phyloP scores from a whole-genome alignment of 2,329 filamentous ascomycete genomes.

The Septoria petroselini region DNA sequence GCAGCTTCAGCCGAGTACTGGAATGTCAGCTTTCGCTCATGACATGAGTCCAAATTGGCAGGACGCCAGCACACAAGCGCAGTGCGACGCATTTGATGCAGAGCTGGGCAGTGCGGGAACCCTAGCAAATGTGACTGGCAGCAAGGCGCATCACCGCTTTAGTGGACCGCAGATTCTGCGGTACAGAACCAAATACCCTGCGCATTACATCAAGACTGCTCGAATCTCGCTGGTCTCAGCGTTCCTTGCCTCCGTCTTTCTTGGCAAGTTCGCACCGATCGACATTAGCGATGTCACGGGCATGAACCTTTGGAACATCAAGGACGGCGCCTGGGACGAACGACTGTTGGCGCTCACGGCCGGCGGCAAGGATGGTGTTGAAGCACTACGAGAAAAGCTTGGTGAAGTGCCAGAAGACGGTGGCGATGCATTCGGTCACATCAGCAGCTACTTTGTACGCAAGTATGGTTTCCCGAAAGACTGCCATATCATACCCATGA shows the following conservation, averaged over 20 bases:
- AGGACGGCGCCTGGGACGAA: conserved; percentile 68
- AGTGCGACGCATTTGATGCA: conserved; percentile 85
- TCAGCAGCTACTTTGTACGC: conserved; percentile 74
- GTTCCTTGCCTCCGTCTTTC: conserved; percentile 85
- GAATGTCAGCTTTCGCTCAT: conserved; percentile 68
- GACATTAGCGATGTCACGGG: conserved; percentile 94
- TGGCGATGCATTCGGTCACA: conserved; percentile 69
- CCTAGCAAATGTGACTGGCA: conserved; percentile 79
- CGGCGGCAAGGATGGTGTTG: conserved; percentile 57
- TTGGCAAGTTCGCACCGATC: conserved; percentile 80
- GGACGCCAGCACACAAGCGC: conserved; percentile 86
- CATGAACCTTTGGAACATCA: conserved; percentile 95
- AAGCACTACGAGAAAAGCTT: conserved; percentile 71
- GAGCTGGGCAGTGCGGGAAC: conserved; percentile 63
- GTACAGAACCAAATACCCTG: conserved; percentile 74
- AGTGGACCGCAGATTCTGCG: conserved; percentile 95
- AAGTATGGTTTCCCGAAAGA: conserved; percentile 73
- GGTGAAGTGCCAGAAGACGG: conserved; percentile 78
- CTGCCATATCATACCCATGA: conserved; percentile 80
- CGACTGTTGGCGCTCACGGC: conserved; percentile 72
- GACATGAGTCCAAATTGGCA: conserved; percentile 96
- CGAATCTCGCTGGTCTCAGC: conserved; percentile 93
- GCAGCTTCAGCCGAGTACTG: conserved; percentile 57
- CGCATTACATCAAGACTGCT: conserved; percentile 74
- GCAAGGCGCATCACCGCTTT: conserved; percentile 95